Evolutionary conservation across 2,329 filamentous ascomycete species (phyloP).

Genomic region (Coleophoma eucalyptorum): DNA sequence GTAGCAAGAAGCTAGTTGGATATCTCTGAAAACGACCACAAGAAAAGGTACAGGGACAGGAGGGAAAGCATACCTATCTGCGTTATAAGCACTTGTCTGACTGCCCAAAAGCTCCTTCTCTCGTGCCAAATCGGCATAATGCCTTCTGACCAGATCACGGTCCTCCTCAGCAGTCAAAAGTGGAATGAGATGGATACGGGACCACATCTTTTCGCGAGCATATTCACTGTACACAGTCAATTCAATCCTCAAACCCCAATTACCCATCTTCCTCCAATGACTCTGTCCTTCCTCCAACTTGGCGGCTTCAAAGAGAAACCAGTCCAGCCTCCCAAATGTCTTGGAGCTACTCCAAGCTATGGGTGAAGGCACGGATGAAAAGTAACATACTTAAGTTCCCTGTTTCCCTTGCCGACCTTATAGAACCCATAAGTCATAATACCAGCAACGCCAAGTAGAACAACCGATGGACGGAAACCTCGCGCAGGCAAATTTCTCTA

Average conservation of each 20-base stretch:
- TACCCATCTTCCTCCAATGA: neutral
- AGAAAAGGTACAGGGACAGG: neutral
- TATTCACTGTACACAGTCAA: slow-evolving; percentile 64
- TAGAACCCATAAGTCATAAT: slow-evolving; percentile 92
- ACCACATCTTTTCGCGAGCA: slow-evolving; percentile 97
- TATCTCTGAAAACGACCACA: too few species aligned
- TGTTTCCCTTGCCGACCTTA: slow-evolving; percentile 74
- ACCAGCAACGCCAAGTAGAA: slow-evolving; percentile 71
- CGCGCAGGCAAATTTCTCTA: slow-evolving; percentile 89
- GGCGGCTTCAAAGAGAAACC: neutral
- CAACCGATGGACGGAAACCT: slow-evolving; percentile 79
- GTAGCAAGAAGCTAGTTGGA: too few species aligned
- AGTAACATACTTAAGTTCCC: slow-evolving; percentile 79
- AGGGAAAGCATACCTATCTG: slow-evolving; percentile 64
- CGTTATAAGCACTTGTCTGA: slow-evolving; percentile 82
- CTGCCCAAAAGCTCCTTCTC: slow-evolving; percentile 88
- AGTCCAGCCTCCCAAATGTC: too few species aligned
- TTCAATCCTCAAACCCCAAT: slow-evolving; percentile 6
- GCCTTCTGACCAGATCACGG: slow-evolving; percentile 84
- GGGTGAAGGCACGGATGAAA: neutral
- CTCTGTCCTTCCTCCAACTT: neutral
- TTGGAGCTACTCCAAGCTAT: too few species aligned
- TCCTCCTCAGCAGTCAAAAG: slow-evolving; percentile 95
- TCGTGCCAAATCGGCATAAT: slow-evolving; percentile 80
- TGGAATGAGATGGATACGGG: slow-evolving; percentile 90